phyloP scores from a whole-genome alignment of 495 filamentous ascomycete genomes.

The Pyrenopolyporus hunteri region DNA sequence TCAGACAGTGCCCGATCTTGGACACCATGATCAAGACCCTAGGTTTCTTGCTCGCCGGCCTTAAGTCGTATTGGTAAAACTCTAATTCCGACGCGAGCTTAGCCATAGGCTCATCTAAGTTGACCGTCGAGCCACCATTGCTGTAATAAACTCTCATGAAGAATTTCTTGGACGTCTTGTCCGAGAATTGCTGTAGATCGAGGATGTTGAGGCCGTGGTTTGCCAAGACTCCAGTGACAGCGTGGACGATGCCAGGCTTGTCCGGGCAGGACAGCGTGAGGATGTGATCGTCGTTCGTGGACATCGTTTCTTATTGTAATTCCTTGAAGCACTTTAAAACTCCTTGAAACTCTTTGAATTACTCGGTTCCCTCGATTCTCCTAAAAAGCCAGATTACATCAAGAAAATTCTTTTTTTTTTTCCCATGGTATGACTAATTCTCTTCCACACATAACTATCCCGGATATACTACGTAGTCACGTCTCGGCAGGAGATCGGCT shows the following conservation, averaged over 20 bases:
- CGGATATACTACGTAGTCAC: constrained; percentile 16
- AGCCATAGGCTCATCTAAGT: constrained; percentile 58
- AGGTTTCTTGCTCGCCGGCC: constrained; percentile 65
- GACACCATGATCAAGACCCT: constrained; percentile 80
- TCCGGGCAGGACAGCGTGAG: constrained; percentile 78
- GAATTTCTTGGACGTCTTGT: constrained; percentile 68
- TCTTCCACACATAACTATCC: constrained; percentile 10
- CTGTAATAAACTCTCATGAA: constrained; percentile 81
- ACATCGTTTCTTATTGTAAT: constrained; percentile 29
- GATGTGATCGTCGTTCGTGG: constrained; percentile 60
- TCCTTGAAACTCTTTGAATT: no score
- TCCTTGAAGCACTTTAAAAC: no score
- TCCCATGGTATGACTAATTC: constrained; percentile 36
- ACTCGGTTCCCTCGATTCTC: no score
- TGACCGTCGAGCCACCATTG: constrained; percentile 50
- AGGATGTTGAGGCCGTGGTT: constrained; percentile 71
- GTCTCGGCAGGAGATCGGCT: constrained; percentile 38
- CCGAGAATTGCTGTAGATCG: constrained; percentile 76
- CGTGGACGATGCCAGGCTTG: constrained; percentile 76
- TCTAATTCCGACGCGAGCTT: constrained; percentile 61
- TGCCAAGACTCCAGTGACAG: constrained; percentile 73
- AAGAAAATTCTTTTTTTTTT: constrained; percentile 25
- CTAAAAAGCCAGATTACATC: constrained; percentile 13
- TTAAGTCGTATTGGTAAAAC: constrained; percentile 66
- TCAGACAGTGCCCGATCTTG: constrained; percentile 81